Evolutionary conservation across 768 basidiomycete species (phyloP).

Genomic region (Lyophyllum shimeji): DNA sequence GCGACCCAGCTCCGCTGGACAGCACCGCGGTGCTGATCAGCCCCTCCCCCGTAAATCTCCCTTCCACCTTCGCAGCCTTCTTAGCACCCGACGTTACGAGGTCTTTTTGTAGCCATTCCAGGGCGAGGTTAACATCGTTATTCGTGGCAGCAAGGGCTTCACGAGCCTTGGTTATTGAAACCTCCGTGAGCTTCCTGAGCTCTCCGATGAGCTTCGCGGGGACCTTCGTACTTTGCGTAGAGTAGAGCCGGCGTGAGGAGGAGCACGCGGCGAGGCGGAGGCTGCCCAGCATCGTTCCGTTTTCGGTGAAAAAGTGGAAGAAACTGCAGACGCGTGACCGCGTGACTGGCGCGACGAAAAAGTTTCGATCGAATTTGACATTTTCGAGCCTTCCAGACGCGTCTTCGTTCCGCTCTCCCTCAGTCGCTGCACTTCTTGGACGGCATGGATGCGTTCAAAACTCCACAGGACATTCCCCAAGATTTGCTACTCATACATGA

Average conservation of each 20-base stretch:
- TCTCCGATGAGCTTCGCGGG: constrained; percentile 80
- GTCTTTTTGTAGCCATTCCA: constrained; percentile 82
- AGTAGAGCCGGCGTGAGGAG: constrained; percentile 44
- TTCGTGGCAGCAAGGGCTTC: constrained; percentile 78
- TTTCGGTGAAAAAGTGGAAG: constrained; percentile 13
- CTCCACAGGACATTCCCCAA: constrained; percentile 64
- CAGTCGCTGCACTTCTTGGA: background rate
- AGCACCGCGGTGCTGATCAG: constrained; percentile 76
- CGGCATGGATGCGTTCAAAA: constrained; percentile 51
- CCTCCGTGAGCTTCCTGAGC: constrained; percentile 77
- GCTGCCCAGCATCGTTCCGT: constrained; percentile 14
- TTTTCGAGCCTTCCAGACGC: constrained; percentile 12
- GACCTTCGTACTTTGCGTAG: constrained; percentile 52
- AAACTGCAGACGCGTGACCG: constrained; percentile 18
- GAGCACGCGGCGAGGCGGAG: constrained; percentile 16
- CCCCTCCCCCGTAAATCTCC: constrained; percentile 75
- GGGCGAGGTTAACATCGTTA: constrained; percentile 72
- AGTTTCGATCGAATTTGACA: background rate
- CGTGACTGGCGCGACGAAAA: constrained; percentile 15
- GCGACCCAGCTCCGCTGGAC: constrained; percentile 53
- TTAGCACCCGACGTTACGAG: constrained; percentile 66
- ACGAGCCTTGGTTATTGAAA: constrained; percentile 85
- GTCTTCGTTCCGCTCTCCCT: background rate
- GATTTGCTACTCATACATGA: constrained; percentile 75
- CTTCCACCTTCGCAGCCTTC: constrained; percentile 82